phyloP scores from a whole-genome alignment of 306 rosid species.

The Bauhinia variegata region DNA sequence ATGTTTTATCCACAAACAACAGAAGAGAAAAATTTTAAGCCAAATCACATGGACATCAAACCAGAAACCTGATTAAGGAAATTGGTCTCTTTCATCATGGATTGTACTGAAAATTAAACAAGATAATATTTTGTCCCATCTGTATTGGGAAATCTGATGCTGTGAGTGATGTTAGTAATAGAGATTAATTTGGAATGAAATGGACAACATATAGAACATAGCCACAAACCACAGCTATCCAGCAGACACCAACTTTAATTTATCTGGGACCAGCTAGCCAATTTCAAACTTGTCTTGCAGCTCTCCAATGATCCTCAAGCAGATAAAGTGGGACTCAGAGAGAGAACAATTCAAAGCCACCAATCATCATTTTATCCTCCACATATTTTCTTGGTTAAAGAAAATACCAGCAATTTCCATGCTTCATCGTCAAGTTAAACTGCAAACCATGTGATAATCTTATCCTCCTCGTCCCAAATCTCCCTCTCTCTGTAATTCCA shows the following conservation, averaged over 20 bases:
- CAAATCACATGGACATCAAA: too few relatives aligned
- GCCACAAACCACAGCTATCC: neutral
- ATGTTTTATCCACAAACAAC: too few relatives aligned
- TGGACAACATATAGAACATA: constrained; percentile 1
- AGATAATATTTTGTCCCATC: too few relatives aligned
- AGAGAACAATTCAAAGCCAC: constrained; percentile 30
- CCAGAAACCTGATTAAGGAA: too few relatives aligned
- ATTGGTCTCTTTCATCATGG: too few relatives aligned
- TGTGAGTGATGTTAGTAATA: too few relatives aligned
- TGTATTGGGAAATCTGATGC: too few relatives aligned
- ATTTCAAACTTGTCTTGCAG: constrained; percentile 46
- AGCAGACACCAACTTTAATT: constrained; percentile 36
- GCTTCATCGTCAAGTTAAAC: constrained; percentile 31
- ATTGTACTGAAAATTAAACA: too few relatives aligned
- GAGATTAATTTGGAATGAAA: too few relatives aligned
- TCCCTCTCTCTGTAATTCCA: neutral
- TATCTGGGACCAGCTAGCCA: constrained; percentile 44
- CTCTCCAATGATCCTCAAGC: constrained; percentile 12
- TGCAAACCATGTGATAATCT: constrained; percentile 36
- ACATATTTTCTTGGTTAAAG: constrained; percentile 54
- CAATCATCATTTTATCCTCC: constrained; percentile 62
- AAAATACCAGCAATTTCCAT: constrained; percentile 47
- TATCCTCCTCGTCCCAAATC: constrained; percentile 33
- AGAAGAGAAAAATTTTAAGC: too few relatives aligned
- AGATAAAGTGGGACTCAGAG: too few relatives aligned